Evolutionary conservation across 208 protist species (phyloP).

Genomic region (Balamuthia mandrillaris): DNA sequence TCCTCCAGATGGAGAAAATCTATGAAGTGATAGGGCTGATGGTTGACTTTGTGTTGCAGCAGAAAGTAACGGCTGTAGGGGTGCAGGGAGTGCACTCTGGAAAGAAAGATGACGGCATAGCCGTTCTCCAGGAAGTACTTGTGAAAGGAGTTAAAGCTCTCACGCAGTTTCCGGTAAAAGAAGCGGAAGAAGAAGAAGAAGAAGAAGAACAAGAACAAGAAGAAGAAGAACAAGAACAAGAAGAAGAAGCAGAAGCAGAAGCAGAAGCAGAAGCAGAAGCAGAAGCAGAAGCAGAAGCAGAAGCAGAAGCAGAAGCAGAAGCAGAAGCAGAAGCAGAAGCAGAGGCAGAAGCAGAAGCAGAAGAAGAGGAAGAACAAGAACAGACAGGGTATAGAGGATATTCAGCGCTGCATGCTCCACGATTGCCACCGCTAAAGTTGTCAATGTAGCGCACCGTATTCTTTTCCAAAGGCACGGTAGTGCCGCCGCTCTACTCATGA

Average conservation of each 20-base stretch:
- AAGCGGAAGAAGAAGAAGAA: too few relatives aligned
- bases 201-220: too few relatives aligned
- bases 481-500: background rate
- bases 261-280: too few relatives aligned
- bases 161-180: background rate
- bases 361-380: too few relatives aligned
- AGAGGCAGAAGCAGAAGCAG: too few relatives aligned
- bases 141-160: background rate
- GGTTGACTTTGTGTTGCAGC: constrained; percentile 5
- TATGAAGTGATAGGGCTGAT: background rate
- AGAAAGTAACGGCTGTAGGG: constrained; percentile 50
- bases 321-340: too few relatives aligned
- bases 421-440: constrained; percentile 55
- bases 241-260: too few relatives aligned
- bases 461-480: constrained; percentile 37
- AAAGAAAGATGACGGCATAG: constrained; percentile 53
- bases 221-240: too few relatives aligned
- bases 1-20: background rate
- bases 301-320: too few relatives aligned
- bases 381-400: constrained; percentile 10
- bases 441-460: constrained; percentile 61
- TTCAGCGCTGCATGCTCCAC: constrained; percentile 47
- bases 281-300: too few relatives aligned
- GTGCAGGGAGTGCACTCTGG: constrained; percentile 51
- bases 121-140: constrained; percentile 46